Conservation (phyloP, 2,329 filamentous ascomycete genomes). For the Aphanoascus verrucosus region DNA sequence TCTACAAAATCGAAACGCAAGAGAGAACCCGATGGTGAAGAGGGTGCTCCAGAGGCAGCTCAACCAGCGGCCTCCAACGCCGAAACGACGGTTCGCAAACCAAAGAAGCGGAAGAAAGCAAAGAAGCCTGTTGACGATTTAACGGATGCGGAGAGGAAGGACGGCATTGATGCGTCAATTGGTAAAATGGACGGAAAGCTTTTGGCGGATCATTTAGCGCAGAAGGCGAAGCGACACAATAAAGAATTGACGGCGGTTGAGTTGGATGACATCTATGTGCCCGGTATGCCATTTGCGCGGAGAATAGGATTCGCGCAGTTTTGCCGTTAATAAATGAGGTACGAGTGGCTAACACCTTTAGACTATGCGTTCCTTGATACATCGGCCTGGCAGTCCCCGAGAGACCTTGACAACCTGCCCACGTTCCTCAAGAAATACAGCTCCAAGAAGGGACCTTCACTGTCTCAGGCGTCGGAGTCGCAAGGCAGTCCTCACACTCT, state of each 20-base stretch:
- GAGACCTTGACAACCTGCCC: slow-evolving; percentile 63
- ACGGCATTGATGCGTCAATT: slow-evolving; percentile 69
- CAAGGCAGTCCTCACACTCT: slow-evolving; percentile 74
- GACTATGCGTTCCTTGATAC: slow-evolving; percentile 70
- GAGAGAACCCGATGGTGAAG: slow-evolving; percentile 20
- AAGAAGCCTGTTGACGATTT: slow-evolving; percentile 22
- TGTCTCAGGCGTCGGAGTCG: slow-evolving; percentile 56
- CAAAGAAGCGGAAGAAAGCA: slow-evolving; percentile 18
- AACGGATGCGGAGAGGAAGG: slow-evolving; percentile 47
- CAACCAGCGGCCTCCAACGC: slow-evolving; percentile 11
- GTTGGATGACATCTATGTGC: slow-evolving; percentile 68
- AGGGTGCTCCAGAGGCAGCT: slow-evolving; percentile 23
- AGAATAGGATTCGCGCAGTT: not conserved
- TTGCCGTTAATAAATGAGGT: not conserved
- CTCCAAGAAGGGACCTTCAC: slow-evolving; percentile 45
- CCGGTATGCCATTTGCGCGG: slow-evolving; percentile 44
- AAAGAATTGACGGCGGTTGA: slow-evolving; percentile 73
- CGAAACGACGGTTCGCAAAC: slow-evolving; percentile 15
- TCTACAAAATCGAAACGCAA: slow-evolving; percentile 7
- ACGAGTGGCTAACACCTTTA: slow-evolving; percentile 26
- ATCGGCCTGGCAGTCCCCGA: slow-evolving; percentile 56
- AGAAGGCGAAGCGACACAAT: slow-evolving; percentile 67
- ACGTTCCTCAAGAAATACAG: slow-evolving; percentile 59
- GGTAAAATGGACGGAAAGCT: slow-evolving; percentile 71
- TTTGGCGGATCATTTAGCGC: slow-evolving; percentile 73